Base-by-base conservation (phyloP, 805 yeast species). In the Cyberlindnera meyerae region DNA sequence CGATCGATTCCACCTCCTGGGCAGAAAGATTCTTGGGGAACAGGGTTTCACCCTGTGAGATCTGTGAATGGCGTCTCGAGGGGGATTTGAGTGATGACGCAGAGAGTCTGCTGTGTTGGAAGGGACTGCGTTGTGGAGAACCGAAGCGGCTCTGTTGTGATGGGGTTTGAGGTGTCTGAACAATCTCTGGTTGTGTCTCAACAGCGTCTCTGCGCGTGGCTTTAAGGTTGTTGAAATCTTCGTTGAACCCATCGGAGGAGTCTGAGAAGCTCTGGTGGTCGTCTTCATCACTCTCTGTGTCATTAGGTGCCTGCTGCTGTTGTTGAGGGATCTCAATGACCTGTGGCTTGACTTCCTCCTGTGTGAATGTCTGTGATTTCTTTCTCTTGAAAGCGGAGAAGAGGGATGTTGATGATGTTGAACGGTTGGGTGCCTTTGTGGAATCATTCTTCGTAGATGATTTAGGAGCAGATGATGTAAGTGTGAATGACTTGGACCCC, bases 1-100 rank as follows among this genome's bases (percentile, higher is more conserved):
- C 80, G 39, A 84, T 84, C 31, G 84, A 78, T 45, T 80, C 84
- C 9, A 84, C 83, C 51, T 84, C 94, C 35, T 71, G 75, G 0
- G 73, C 66, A 39, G 71, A 79, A 22, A 84, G 62, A 3, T 77
- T 72, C 52, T 79, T 82, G 0, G 94, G 94, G 55, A 84, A 84
- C 18, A 83, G 57, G 0, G 78, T 75, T 38, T 82, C 80, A 18
- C 80, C 79, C 62, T 52, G 53, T 6, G 48, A 40, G 11, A 48
- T 45, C 24, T 37, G 43, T 7, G 54, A 43, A 7, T 36, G 27
- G 18, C 48, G 36, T 25, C 35, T 43, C 9, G 22, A 9, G 22
- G 22, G 9, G 13, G 30, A n/a, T 5, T 18, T 17, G 15, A 34
- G 35, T 5, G 42, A 39, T 13, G 34, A 34, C 34, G 31, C 38